A percentile compares a stretch with the other conserved stretches of the same genome.
phyloP scores from a whole-genome alignment of 441 rosid species.

The Pelargonium australe region DNA sequence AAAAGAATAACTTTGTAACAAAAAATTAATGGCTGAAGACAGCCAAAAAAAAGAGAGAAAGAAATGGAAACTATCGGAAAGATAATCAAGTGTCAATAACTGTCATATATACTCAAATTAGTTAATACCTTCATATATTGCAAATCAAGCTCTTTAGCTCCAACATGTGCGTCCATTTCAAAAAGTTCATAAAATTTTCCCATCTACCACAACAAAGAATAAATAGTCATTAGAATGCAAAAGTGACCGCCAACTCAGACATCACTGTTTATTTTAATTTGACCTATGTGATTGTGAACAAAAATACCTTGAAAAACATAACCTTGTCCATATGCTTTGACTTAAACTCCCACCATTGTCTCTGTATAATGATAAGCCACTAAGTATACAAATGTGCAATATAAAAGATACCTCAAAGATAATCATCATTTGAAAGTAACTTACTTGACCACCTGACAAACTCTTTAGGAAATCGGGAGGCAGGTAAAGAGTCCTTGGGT shows the following conservation, averaged over 20 bases:
- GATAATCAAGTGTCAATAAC: constrained; percentile 1
- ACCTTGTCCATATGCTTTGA: constrained; percentile 99
- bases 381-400: constrained; percentile 15
- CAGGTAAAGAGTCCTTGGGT: constrained; percentile 78
- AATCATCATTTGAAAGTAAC: constrained; percentile 15
- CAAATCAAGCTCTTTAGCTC: constrained; percentile 87
- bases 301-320: constrained; percentile 82
- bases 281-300: constrained; percentile 2
- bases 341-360: constrained; percentile 99
- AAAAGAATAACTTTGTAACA: background rate
- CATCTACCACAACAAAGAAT: constrained; percentile 52
- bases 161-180: constrained; percentile 99
- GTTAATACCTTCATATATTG: constrained; percentile 92
- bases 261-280: constrained; percentile 13
- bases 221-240: constrained; percentile 15
- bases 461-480: constrained; percentile 75
- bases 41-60: constrained; percentile 10
- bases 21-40: constrained; percentile 2
- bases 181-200: constrained; percentile 98
- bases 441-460: constrained; percentile 86
- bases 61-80: constrained; percentile 11
- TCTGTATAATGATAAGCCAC: constrained; percentile 39
- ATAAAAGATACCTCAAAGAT: background rate
- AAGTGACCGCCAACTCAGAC: constrained; percentile 8
- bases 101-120: constrained; percentile 15